Evolutionary conservation across 768 basidiomycete species (phyloP).

Genomic region (Leccinum longicurvipes): DNA sequence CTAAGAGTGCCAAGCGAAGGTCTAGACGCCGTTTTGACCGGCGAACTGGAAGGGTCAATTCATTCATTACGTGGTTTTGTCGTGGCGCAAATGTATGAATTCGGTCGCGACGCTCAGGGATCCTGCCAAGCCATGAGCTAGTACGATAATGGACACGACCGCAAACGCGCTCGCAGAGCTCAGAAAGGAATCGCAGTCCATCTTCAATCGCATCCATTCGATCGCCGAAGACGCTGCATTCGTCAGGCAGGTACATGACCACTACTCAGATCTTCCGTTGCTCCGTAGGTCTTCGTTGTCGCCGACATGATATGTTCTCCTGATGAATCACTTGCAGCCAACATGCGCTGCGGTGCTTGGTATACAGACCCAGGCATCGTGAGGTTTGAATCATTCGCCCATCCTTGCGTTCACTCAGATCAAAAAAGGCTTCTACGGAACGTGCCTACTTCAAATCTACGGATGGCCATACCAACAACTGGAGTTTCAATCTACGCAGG

Average conservation of each 20-base stretch:
- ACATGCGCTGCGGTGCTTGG: slow-evolving; percentile 93
- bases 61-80: not conserved
- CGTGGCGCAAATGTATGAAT: not conserved
- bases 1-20: not conserved
- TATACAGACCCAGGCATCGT: slow-evolving; percentile 74
- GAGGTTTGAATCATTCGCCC: slow-evolving; percentile 13
- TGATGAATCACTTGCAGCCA: slow-evolving; percentile 52
- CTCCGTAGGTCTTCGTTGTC: slow-evolving; percentile 43
- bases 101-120: not conserved
- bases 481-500: slow-evolving; percentile 80
- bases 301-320: not conserved
- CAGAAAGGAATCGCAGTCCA: slow-evolving; percentile 67
- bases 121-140: too few species aligned
- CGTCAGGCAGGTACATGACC: slow-evolving; percentile 50
- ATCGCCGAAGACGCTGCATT: slow-evolving; percentile 76
- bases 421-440: slow-evolving; percentile 12
- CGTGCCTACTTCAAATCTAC: slow-evolving; percentile 89
- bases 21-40: not conserved
- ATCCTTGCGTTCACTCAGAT: not conserved
- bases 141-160: not conserved
- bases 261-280: slow-evolving; percentile 50
- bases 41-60: too few species aligned
- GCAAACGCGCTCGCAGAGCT: slow-evolving; percentile 31
- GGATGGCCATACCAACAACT: slow-evolving; percentile 81
- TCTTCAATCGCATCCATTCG: slow-evolving; percentile 87